phyloP scores from a whole-genome alignment of 495 filamentous ascomycete species.

The Cetradonia linearis region DNA sequence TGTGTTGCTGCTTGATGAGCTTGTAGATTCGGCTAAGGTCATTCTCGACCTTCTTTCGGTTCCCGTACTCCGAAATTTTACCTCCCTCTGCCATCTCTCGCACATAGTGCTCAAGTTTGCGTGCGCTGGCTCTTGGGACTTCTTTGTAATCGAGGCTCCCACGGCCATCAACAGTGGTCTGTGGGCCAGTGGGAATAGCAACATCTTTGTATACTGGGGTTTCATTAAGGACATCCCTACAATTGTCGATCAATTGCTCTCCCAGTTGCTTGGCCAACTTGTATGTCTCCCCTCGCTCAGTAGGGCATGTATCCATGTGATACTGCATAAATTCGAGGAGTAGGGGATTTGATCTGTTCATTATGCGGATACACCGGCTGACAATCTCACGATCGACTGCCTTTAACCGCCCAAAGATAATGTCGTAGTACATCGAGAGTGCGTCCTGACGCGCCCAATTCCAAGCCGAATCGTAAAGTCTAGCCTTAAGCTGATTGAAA shows the following conservation, averaged over 20 bases:
- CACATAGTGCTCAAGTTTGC: constrained; percentile 97
- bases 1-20: constrained; percentile 93
- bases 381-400: constrained; percentile 96
- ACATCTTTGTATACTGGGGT: constrained; percentile 95
- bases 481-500: constrained; percentile 86
- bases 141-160: constrained; percentile 88
- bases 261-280: constrained; percentile 93
- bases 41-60: constrained; percentile 93
- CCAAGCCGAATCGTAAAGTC: constrained; percentile 97
- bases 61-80: constrained; percentile 97
- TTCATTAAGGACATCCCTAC: constrained; percentile 74
- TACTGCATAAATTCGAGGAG: constrained; percentile 99
- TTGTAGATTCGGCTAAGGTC: constrained; percentile 92
- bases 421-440: constrained; percentile 97
- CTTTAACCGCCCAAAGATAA: constrained; percentile 91
- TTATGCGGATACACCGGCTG: constrained; percentile 94
- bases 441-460: constrained; percentile 99
- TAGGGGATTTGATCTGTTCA: constrained; percentile 95
- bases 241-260: constrained; percentile 91
- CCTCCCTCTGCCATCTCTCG: constrained; percentile 97
- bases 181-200: constrained; percentile 77
- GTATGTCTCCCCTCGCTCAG: constrained; percentile 94
- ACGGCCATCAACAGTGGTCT: constrained; percentile 77
- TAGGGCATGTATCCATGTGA: constrained; percentile 97
- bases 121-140: constrained; percentile 74